phyloP scores from a whole-genome alignment of 495 filamentous ascomycete genomes.

The Penicillium desertorum region DNA sequence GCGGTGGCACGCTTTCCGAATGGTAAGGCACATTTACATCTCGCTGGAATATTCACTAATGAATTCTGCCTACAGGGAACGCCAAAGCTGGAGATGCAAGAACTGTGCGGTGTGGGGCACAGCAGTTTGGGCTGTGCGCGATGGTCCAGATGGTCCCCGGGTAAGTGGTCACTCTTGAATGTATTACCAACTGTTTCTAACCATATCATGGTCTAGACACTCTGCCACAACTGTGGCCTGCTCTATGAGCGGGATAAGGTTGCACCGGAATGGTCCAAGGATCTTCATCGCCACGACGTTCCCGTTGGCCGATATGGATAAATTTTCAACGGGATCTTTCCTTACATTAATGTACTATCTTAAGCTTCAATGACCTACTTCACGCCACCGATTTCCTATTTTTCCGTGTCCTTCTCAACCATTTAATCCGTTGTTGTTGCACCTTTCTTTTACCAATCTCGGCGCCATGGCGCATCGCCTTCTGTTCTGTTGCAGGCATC shows the following conservation, averaged over 20 bases:
- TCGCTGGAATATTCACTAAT: constrained; percentile 13
- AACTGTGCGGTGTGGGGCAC: constrained; percentile 88
- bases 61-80: constrained; percentile 55
- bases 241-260: constrained; percentile 83
- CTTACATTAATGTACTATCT: constrained; percentile 4
- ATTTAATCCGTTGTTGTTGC: constrained; percentile 3
- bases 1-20: constrained; percentile 71
- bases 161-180: constrained; percentile 46
- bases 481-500: neutral
- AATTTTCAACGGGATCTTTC: neutral
- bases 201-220: constrained; percentile 53
- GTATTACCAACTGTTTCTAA: constrained; percentile 10
- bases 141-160: constrained; percentile 81
- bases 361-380: constrained; percentile 16
- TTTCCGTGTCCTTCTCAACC: neutral
- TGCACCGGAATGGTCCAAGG: constrained; percentile 78
- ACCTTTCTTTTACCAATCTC: constrained; percentile 5
- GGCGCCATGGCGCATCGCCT: constrained; percentile 6
- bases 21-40: constrained; percentile 39
- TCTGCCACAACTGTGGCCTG: constrained; percentile 93
- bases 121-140: constrained; percentile 89
- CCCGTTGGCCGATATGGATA: constrained; percentile 42
- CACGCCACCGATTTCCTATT: constrained; percentile 3
- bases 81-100: constrained; percentile 81
- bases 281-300: constrained; percentile 63